phyloP scores from a whole-genome alignment of 2,329 filamentous ascomycete genomes.

The Bipolaris bicolor region DNA sequence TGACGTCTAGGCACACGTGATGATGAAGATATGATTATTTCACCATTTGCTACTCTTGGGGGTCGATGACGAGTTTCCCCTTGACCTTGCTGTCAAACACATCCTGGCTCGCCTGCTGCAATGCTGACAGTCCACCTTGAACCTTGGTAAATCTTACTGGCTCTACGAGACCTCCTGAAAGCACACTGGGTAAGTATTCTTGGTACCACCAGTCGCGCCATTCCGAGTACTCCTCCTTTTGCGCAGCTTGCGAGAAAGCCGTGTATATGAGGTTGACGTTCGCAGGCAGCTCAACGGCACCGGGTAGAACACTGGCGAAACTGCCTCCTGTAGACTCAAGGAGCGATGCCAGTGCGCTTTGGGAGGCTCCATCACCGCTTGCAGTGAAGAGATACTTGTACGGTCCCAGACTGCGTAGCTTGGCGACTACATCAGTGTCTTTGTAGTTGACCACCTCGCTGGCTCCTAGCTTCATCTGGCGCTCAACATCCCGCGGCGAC shows the following conservation, averaged over 20 bases:
- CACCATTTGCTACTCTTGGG: conserved; percentile 27
- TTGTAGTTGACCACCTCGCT: conserved; percentile 36
- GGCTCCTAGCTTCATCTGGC: conserved; percentile 33
- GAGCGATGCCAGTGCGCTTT: conserved; percentile 32
- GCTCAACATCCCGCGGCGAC: conserved; percentile 29
- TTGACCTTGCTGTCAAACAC: conserved; percentile 31
- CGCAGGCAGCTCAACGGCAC: conserved; percentile 28
- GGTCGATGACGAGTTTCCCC: conserved; percentile 33
- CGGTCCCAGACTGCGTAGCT: conserved; percentile 28
- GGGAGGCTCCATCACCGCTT: conserved; percentile 33
- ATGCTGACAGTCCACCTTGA: conserved; percentile 28
- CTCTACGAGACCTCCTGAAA: conserved; percentile 29
- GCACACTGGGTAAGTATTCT: conserved; percentile 34
- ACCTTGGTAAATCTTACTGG: conserved; percentile 31
- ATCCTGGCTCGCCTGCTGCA: conserved; percentile 33
- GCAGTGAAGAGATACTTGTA: conserved; percentile 38
- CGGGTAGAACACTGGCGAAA: conserved; percentile 32
- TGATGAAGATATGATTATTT: not conserved
- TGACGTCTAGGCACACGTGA: not conserved
- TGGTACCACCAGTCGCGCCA: conserved; percentile 36
- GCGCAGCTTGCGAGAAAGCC: conserved; percentile 36
- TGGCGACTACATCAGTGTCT: conserved; percentile 29
- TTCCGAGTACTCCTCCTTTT: conserved; percentile 27
- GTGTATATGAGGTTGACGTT: conserved; percentile 32
- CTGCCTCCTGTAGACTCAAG: conserved; percentile 27